Evolutionary conservation across 345 rosid genomes (phyloP), one percentile per base, ranked within the genome.

Genomic region (Corchorus capsularis): DNA sequence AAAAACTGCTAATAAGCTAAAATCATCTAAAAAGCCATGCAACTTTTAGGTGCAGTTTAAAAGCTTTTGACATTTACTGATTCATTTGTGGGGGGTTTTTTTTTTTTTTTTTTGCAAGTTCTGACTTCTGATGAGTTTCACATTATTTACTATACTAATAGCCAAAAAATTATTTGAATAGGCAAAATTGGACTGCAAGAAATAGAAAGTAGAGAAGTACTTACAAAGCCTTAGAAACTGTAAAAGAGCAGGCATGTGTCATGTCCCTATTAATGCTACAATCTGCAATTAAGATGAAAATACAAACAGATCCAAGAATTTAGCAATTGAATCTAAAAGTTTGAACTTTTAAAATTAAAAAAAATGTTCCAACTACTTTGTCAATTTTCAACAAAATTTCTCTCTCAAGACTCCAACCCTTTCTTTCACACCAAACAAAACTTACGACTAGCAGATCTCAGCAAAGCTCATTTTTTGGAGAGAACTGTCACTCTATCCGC

Each of bases 221-320:
- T 71, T 71, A 71, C 75, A 71, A 72, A 19, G 75, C 35, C 64
- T 71, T 71, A 57, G 64, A 71, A 56, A 71, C 37, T 35, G 64
- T 41, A 19, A 71, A 71, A 54, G 49, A 56, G 75, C 53, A 71
- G 64, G 75, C 35, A 37, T 19, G 63, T 19, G 1, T 20, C 64
- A 71, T 56, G 50, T 57, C 64, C 75, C 43, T 22, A 27, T 2
- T 52, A 27, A 69, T 52, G 13, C 43, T 57, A 20, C 52, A 57
- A 72, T 15, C 54, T 54, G 75, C 49, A 71, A 71, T 13, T 19
- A 11, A 55, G n/a, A 54, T 43, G 34, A 69, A 70, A 50, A 32
- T 50, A 32, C 20, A 71, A 37, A 71, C 4, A 54, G 34, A n/a
- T 19, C 37, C n/a, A 69, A 13, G 27, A 54, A 55, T 55, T 37